Evolutionary conservation across 805 yeast species (phyloP).

Genomic region (Metschnikowia matae): DNA sequence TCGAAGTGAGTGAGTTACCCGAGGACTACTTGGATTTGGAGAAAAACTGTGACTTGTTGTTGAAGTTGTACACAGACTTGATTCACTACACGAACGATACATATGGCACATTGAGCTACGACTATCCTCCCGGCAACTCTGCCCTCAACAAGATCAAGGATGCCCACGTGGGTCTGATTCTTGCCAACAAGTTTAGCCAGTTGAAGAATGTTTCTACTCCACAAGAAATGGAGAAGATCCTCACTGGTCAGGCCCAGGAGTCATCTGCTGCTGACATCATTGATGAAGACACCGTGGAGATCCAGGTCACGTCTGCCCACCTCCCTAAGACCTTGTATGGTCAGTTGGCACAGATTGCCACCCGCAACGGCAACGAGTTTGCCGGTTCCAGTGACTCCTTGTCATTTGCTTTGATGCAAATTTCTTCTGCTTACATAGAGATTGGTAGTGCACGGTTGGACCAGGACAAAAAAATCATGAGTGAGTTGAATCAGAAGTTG

Average conservation of each 20-base stretch:
- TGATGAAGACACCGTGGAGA: constrained; percentile 19
- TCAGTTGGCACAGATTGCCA: constrained; percentile 57
- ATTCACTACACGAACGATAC: constrained; percentile 46
- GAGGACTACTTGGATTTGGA: constrained; percentile 67
- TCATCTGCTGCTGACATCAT: constrained; percentile 3
- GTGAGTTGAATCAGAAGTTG: constrained; percentile 56
- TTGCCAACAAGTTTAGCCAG: constrained; percentile 53
- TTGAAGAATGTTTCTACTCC: constrained; percentile 62
- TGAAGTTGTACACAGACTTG: constrained; percentile 52
- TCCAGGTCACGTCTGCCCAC: constrained; percentile 31
- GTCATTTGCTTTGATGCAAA: constrained; percentile 49
- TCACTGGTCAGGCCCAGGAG: constrained; percentile 32
- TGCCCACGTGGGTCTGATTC: constrained; percentile 56
- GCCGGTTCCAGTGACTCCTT: constrained; percentile 46
- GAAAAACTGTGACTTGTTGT: constrained; percentile 59
- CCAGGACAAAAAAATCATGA: constrained; percentile 61
- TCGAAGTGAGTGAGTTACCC: constrained; percentile 71
- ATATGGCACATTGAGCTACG: constrained; percentile 71
- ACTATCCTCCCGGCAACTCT: constrained; percentile 66
- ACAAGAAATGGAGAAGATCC: constrained; percentile 59
- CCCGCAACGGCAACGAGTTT: constrained; percentile 43
- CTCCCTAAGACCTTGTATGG: constrained; percentile 73
- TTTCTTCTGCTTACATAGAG: constrained; percentile 53
- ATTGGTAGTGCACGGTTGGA: constrained; percentile 66
- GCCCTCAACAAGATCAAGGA: constrained; percentile 54